Evolutionary conservation across 2,329 filamentous ascomycete genomes (phyloP).

Genomic region (Pseudocercospora cruenta): DNA sequence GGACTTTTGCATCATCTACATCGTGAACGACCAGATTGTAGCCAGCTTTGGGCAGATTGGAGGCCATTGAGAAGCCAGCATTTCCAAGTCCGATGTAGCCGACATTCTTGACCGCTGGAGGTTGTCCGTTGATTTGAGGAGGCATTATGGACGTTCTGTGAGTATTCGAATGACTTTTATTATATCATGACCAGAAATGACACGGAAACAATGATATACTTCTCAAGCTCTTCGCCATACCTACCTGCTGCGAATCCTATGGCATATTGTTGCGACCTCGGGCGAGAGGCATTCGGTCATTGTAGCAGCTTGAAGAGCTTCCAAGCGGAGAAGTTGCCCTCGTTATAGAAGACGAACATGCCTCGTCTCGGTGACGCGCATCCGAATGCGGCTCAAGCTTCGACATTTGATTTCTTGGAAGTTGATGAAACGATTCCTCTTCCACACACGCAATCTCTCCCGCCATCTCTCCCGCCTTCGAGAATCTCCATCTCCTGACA

Average conservation of each 20-base stretch:
- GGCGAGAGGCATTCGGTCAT: conserved; percentile 15
- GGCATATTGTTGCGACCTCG: conserved; percentile 10
- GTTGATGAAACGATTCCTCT: neutral
- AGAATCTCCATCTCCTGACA: neutral
- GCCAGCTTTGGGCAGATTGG: conserved; percentile 40
- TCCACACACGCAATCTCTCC: neutral
- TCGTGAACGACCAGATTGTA: conserved; percentile 41
- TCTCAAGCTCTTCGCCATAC: neutral
- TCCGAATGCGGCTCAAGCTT: neutral
- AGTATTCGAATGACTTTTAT: neutral
- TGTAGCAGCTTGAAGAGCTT: neutral
- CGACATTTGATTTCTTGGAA: neutral
- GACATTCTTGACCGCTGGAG: conserved; percentile 31
- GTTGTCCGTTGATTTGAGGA: conserved; percentile 20
- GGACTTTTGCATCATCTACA: conserved; percentile 31
- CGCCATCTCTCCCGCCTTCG: neutral
- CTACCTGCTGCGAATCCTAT: conserved; percentile 8
- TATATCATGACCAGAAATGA: neutral
- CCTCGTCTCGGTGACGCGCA: neutral
- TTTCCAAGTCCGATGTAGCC: conserved; percentile 43
- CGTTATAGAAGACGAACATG: neutral
- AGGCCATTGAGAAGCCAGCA: conserved; percentile 41
- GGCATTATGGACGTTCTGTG: conserved; percentile 14
- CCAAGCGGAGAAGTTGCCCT: neutral
- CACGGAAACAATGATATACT: neutral